These are phyloP conservation scores for Tubosaeta sp. DNA, from an alignment of 768 basidiomycete genomes.

Conservation along the genomic window DNA sequence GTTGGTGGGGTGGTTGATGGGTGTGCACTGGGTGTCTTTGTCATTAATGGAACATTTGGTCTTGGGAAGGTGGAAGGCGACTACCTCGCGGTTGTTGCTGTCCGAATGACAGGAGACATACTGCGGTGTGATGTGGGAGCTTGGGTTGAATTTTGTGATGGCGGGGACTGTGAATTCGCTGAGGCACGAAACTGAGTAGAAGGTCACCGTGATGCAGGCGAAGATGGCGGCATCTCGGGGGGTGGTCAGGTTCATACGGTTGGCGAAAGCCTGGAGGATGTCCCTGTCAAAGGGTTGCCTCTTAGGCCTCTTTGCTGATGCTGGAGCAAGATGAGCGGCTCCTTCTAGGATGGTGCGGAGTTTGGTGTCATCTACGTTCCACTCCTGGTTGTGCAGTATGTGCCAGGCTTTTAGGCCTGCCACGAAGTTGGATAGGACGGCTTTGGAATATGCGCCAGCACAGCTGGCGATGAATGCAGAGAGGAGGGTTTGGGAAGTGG, in stretches of 20 bases:
- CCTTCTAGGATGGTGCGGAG: too few relatives aligned
- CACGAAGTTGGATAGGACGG: not conserved
- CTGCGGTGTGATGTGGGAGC: not conserved
- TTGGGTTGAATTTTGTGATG: not conserved
- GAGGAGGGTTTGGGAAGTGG: too few relatives aligned
- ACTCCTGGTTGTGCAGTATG: not conserved
- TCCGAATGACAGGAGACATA: not conserved
- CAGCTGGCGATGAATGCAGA: too few relatives aligned
- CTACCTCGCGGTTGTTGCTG: not conserved
- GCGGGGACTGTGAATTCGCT: not conserved
- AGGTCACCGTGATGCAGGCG: not conserved
- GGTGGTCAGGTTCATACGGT: not conserved
- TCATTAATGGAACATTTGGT: not conserved
- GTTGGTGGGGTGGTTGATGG: not conserved
- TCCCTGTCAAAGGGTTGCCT: not conserved
- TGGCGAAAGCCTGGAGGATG: not conserved
- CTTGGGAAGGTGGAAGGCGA: not conserved
- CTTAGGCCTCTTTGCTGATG: not conserved
- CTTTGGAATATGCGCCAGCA: not conserved
- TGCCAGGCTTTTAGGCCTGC: not conserved
- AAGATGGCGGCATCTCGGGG: not conserved
- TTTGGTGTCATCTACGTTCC: not conserved
- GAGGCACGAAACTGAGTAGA: not conserved
- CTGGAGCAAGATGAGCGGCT: not conserved
- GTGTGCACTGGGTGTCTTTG: not conserved